Evolutionary conservation across 345 rosid species (phyloP).

Genomic region (Zanthoxylum bungeanum): DNA sequence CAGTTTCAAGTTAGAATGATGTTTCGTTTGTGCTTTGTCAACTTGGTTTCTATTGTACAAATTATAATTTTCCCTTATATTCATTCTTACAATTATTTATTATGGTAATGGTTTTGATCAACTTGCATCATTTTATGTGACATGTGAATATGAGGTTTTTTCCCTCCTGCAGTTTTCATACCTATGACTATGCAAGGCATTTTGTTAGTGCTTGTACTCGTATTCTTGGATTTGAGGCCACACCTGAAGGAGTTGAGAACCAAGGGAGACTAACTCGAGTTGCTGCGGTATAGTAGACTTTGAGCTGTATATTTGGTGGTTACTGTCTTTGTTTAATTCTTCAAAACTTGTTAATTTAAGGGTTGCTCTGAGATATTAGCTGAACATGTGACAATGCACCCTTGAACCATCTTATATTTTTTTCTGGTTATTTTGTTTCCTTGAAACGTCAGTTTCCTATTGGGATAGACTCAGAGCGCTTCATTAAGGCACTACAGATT

Average conservation of each 20-base stretch:
- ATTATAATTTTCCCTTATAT: neutral
- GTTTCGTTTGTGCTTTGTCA: neutral
- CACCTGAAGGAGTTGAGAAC: conserved; percentile 99
- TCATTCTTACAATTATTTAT: neutral
- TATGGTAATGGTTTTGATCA: neutral
- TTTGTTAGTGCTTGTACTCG: conserved; percentile 99
- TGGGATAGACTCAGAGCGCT: conserved; percentile 92
- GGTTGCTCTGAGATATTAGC: conserved; percentile 8
- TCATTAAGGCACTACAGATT: conserved; percentile 74
- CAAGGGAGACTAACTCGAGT: conserved; percentile 97
- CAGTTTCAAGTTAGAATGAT: neutral
- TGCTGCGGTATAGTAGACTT: conserved; percentile 74
- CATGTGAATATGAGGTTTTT: neutral
- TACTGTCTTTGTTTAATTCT: conserved; percentile 15
- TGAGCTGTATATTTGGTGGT: conserved; percentile 17
- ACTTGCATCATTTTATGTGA: neutral
- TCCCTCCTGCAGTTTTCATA: conserved; percentile 64
- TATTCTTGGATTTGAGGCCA: conserved; percentile 98
- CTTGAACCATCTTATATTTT: conserved; percentile 1
- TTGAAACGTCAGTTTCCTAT: conserved; percentile 77
- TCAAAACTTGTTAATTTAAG: conserved; percentile 3
- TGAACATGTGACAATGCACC: neutral
- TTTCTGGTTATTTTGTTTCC: conserved; percentile 16
- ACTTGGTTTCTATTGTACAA: neutral
- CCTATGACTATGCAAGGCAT: conserved; percentile 97